phyloP scores from a whole-genome alignment of 1,284 basidiomycete genomes.

The Naganishia cerealis region DNA sequence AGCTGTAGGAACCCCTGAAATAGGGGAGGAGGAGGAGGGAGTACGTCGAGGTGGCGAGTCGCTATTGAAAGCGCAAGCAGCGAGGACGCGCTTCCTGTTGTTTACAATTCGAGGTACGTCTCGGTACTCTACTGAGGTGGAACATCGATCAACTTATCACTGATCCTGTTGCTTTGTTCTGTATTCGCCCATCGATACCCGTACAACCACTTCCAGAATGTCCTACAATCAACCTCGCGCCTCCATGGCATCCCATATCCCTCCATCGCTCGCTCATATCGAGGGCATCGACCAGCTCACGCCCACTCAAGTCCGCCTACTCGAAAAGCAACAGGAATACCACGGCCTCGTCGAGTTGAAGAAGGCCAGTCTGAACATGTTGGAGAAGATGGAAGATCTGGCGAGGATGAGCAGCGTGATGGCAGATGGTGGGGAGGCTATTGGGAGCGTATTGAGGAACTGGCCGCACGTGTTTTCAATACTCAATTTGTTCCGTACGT shows the following conservation, averaged over 20 bases:
- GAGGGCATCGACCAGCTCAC: slow-evolving; percentile 40
- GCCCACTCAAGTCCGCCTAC: slow-evolving; percentile 44
- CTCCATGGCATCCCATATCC: slow-evolving; percentile 18
- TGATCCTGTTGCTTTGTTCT: background rate
- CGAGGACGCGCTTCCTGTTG: background rate
- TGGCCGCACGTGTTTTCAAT: slow-evolving; percentile 54
- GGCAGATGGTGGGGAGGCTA: slow-evolving; percentile 54
- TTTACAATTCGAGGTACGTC: background rate
- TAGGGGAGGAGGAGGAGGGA: too few relatives aligned
- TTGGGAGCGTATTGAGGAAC: slow-evolving; percentile 50
- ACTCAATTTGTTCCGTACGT: slow-evolving; percentile 44
- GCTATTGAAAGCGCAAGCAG: too few relatives aligned
- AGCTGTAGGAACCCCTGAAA: too few relatives aligned
- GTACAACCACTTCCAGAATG: background rate
- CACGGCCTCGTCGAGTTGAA: slow-evolving; percentile 49
- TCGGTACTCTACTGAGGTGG: background rate
- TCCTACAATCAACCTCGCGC: slow-evolving; percentile 10
- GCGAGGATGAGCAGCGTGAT: slow-evolving; percentile 52
- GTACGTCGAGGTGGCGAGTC: too few relatives aligned
- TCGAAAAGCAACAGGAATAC: slow-evolving; percentile 54
- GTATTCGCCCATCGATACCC: background rate
- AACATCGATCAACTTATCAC: background rate
- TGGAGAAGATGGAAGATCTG: slow-evolving; percentile 48
- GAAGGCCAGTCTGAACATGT: slow-evolving; percentile 46
- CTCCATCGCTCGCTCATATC: slow-evolving; percentile 23